phyloP scores from a whole-genome alignment of 2,329 filamentous ascomycete species.

The Aspergillus brunneoviolaceus region DNA sequence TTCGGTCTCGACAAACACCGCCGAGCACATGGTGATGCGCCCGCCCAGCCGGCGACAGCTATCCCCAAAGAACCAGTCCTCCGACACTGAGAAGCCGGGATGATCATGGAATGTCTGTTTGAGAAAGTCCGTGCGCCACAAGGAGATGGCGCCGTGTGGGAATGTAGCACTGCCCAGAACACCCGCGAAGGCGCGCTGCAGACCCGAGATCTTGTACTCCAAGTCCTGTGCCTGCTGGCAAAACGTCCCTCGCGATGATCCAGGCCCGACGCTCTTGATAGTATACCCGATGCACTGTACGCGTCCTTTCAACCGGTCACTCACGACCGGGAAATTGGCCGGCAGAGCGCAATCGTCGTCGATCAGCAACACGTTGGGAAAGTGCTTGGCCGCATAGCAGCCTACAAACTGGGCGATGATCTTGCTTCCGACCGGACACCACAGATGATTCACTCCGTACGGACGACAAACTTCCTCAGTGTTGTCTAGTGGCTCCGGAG shows the following conservation, averaged over 20 bases:
- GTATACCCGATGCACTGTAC: constrained; percentile 52
- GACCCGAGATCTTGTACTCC: constrained; percentile 53
- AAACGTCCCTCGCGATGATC: constrained; percentile 36
- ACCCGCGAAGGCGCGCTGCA: constrained; percentile 47
- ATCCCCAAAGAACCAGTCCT: constrained; percentile 56
- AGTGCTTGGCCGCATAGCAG: constrained; percentile 46
- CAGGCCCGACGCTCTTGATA: constrained; percentile 47
- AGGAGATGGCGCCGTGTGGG: constrained; percentile 52
- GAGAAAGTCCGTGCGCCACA: constrained; percentile 50
- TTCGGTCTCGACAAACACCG: constrained; percentile 53
- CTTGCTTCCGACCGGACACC: constrained; percentile 51
- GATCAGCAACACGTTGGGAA: constrained; percentile 50
- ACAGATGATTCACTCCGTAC: constrained; percentile 51
- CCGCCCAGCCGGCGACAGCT: constrained; percentile 47
- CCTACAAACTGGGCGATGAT: constrained; percentile 53
- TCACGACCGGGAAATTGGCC: constrained; percentile 49
- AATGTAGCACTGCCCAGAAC: constrained; percentile 50
- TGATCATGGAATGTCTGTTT: constrained; percentile 50
- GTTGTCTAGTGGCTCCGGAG: constrained; percentile 47
- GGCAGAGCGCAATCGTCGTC: constrained; percentile 53
- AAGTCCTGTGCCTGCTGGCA: constrained; percentile 52
- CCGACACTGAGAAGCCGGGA: constrained; percentile 51
- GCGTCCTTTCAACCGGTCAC: constrained; percentile 41
- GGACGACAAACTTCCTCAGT: constrained; percentile 48
- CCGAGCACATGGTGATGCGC: constrained; percentile 51